Conservation (phyloP, 1,139 yeast genomes). For the Protomyces lactucae-debilis region DNA sequence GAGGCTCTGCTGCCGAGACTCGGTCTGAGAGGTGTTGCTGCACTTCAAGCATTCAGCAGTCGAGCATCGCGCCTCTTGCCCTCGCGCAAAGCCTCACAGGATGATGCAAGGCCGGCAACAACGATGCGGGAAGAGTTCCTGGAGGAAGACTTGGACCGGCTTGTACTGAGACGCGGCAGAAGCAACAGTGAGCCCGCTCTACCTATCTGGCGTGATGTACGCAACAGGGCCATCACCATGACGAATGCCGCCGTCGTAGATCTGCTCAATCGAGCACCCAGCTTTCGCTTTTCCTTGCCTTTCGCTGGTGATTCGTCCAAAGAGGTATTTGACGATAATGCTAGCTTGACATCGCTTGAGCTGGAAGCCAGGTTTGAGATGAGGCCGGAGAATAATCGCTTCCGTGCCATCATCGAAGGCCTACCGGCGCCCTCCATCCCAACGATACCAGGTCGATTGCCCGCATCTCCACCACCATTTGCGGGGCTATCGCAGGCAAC, state of each 20-base stretch:
- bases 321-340: neutral
- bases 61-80: neutral
- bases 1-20: neutral
- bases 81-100: neutral
- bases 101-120: neutral
- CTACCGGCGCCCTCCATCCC: conserved; percentile 16
- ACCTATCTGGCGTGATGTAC: neutral
- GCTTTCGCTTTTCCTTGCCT: conserved; percentile 23
- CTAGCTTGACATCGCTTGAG: conserved; percentile 18
- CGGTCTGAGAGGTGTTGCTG: neutral
- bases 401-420: conserved; percentile 20
- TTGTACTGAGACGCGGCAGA: neutral
- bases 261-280: neutral
- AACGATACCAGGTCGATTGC: neutral
- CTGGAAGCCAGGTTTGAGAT: conserved; percentile 7
- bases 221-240: neutral
- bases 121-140: neutral
- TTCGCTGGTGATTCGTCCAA: conserved; percentile 5
- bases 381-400: conserved; percentile 21
- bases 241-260: neutral
- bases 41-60: neutral
- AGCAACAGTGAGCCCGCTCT: neutral
- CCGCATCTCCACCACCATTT: neutral
- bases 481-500: conserved; percentile 17
- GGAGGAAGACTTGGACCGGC: neutral